phyloP scores from a whole-genome alignment of 1,284 basidiomycete genomes.

The Omphalotus olearius region DNA sequence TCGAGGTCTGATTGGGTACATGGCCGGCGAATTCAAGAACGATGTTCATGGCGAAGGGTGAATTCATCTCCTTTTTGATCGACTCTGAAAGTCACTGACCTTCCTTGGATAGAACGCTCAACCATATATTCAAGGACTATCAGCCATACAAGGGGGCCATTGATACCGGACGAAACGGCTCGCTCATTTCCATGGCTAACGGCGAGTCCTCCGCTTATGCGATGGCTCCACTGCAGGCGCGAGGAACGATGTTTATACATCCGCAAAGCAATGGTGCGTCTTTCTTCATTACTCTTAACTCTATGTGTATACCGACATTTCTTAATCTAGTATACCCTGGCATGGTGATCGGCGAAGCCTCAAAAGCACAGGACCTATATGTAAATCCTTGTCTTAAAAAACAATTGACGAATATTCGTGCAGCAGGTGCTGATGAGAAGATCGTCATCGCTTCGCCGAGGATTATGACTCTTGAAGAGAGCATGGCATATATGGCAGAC shows the following conservation, averaged over 20 bases:
- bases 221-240: slow-evolving; percentile 42
- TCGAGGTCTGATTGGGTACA: slow-evolving; percentile 42
- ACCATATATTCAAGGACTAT: slow-evolving; percentile 45
- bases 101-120: slow-evolving; percentile 30
- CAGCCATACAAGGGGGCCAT: slow-evolving; percentile 36
- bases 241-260: slow-evolving; percentile 40
- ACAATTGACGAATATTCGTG: slow-evolving; percentile 42
- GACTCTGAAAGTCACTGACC: not conserved
- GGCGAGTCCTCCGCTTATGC: slow-evolving; percentile 41
- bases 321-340: slow-evolving; percentile 36
- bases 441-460: slow-evolving; percentile 37
- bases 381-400: slow-evolving; percentile 43
- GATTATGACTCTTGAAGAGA: slow-evolving; percentile 39
- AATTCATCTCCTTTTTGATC: slow-evolving; percentile 8
- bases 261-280: slow-evolving; percentile 34
- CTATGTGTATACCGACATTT: not conserved
- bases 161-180: slow-evolving; percentile 40
- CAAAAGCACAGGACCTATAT: slow-evolving; percentile 38
- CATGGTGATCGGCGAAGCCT: slow-evolving; percentile 45
- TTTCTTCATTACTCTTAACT: not conserved
- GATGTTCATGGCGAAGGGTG: slow-evolving; percentile 45
- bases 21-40: slow-evolving; percentile 46
- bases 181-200: slow-evolving; percentile 39
- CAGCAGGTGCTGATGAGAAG: slow-evolving; percentile 43
- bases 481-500: slow-evolving; percentile 41